Conservation (phyloP, 306 rosid genomes). For the Prunus salicina region DNA sequence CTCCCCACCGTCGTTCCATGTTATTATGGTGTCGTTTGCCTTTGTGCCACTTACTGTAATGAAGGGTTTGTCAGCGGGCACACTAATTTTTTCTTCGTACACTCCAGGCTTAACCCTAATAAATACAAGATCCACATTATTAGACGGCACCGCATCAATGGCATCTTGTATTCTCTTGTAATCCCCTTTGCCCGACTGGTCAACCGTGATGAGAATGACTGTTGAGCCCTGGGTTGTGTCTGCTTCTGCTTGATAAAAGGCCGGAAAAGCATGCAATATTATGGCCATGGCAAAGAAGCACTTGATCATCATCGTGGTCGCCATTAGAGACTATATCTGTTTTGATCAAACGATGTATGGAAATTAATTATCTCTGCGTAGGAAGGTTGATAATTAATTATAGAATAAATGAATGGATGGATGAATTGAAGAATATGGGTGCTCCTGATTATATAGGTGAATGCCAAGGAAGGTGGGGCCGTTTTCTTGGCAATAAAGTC, state of each 20-base stretch:
- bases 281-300: neutral
- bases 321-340: neutral
- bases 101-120: conserved; percentile 38
- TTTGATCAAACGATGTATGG: neutral
- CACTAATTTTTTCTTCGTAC: conserved; percentile 39
- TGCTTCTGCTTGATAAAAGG: conserved; percentile 7
- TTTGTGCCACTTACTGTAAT: conserved; percentile 45
- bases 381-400: neutral
- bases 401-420: neutral
- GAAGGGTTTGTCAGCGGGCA: conserved; percentile 48
- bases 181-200: conserved; percentile 42
- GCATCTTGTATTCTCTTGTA: conserved; percentile 47
- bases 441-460: conserved; percentile 21
- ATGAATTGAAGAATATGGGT: neutral
- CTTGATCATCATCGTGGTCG: neutral
- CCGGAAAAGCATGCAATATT: neutral
- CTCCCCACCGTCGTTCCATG: conserved; percentile 40
- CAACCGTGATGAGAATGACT: conserved; percentile 44
- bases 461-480: conserved; percentile 14
- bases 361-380: neutral
- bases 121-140: conserved; percentile 42
- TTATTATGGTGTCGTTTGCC: conserved; percentile 25
- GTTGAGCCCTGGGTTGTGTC: conserved; percentile 2
- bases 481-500: conserved; percentile 28
- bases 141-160: conserved; percentile 40